Evolutionary conservation across 257 asterid genomes (phyloP).

Genomic region (Fraxinus quadrangulata): DNA sequence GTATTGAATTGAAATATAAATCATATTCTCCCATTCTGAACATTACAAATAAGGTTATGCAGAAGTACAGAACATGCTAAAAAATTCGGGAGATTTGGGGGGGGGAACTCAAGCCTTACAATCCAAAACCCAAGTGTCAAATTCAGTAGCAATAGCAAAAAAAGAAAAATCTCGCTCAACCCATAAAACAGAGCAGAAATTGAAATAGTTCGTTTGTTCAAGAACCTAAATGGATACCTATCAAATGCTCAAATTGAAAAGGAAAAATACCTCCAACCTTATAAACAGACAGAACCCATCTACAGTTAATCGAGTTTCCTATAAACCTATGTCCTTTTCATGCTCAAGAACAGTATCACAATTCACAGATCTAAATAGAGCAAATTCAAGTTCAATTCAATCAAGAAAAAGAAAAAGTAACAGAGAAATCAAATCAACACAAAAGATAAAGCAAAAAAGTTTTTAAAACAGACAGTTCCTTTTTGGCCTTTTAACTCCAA

Average conservation of each 20-base stretch:
- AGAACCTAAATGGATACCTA: not conserved
- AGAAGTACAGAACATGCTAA: not conserved
- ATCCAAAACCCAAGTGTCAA: not conserved
- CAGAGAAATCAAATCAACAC: slow-evolving; percentile 1
- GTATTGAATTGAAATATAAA: not conserved
- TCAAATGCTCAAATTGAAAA: not conserved
- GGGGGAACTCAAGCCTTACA: not conserved
- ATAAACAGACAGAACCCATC: not conserved
- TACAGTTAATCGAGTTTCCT: not conserved
- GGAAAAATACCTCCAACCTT: not conserved
- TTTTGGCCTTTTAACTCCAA: not conserved
- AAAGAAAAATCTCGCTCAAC: not conserved
- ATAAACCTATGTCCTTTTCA: not conserved
- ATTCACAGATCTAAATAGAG: not conserved
- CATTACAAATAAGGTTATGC: not conserved
- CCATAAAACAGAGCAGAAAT: not conserved
- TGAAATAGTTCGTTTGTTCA: not conserved
- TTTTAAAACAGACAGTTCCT: not conserved
- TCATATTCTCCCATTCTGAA: no score
- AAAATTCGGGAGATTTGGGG: not conserved
- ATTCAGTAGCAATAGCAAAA: not conserved
- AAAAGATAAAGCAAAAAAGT: not conserved
- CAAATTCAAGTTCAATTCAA: not conserved
- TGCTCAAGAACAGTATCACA: not conserved
- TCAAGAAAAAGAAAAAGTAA: not conserved